Base-by-base conservation (phyloP, 129 eudicot species). In the Flaveria ramosissima region DNA sequence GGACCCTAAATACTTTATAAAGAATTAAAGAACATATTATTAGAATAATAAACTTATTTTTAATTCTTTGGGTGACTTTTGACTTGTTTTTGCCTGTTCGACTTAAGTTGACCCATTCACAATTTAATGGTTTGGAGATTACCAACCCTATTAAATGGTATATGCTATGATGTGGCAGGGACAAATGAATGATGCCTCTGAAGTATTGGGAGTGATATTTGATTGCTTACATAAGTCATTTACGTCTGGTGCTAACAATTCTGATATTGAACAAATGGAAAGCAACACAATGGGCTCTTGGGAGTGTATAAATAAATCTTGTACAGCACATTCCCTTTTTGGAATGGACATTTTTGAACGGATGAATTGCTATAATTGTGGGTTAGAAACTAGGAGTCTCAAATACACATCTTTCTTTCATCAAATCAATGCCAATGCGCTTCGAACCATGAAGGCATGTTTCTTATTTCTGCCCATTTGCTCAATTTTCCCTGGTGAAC, bases 181-280 rank as follows among this genome's bases (percentile, higher is more conserved):
- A 77, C 96, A 94, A 82, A 94, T 94, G 98, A 94, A 94, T 76
- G 98, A 94, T 84, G 98, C 98, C 81, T 94, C 98, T 56, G 98
- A 94, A 87, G 98, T 94, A 62, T 65, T 94, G 70, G 97, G 86
- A 70, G 98, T 94, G 53, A 84, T 94, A 85, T 94, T 94, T 78
- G 86, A 91, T 48, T 91, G 98, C 87, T 85, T 94, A 68, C 98
- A 94, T 68, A 77, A 74, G 63, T 89, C 98, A 23, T 91, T 94
- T 69, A 85, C 86, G 30, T 85, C 87, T 24, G 85, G 53, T 46
- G 48, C 77, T 11, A 71, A 76, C 71, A 75, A 57, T 32, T 82
- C 84, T 51, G 88, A 76, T 85, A 73, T 80, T 9, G 88, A 86
- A 60, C 81, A 81, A 27, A 80, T 83, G 30, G 92, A 93, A 70